Evolutionary conservation across 1,284 basidiomycete species (phyloP).

Genomic region (Leucoagaricus sp.): DNA sequence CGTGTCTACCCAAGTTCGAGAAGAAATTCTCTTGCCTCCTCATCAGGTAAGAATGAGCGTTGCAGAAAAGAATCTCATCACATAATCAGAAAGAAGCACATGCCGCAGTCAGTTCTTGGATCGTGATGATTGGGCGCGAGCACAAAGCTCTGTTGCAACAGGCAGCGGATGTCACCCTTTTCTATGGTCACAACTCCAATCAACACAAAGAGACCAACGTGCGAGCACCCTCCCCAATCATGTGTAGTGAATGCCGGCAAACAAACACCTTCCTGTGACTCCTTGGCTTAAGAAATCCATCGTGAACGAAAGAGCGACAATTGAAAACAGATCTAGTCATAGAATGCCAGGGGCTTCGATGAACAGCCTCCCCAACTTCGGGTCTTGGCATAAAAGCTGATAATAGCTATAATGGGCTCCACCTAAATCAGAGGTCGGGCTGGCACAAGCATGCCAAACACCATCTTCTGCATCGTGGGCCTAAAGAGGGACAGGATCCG

Average conservation of each 20-base stretch:
- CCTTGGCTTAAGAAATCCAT: background rate
- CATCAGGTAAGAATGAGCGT: background rate
- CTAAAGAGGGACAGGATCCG: constrained; percentile 25
- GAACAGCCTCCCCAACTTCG: constrained; percentile 13
- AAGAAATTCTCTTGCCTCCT: background rate
- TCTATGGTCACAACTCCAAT: constrained; percentile 36
- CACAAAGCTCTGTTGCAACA: constrained; percentile 40
- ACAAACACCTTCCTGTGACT: constrained; percentile 1
- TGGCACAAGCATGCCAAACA: constrained; percentile 26
- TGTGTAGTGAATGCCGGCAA: background rate
- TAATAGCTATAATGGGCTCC: constrained; percentile 12
- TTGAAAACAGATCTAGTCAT: constrained; percentile 23
- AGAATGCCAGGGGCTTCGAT: constrained; percentile 19
- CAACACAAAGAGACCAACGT: constrained; percentile 30
- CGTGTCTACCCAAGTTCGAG: background rate
- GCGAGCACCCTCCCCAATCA: constrained; percentile 6
- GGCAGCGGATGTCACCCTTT: constrained; percentile 24
- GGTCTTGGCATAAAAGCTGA: constrained; percentile 35
- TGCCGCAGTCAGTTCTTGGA: constrained; percentile 18
- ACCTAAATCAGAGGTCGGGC: constrained; percentile 19
- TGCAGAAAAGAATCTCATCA: constrained; percentile 15
- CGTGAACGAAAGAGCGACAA: constrained; percentile 14
- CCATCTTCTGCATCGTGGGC: constrained; percentile 25
- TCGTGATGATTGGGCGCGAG: constrained; percentile 29
- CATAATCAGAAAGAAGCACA: constrained; percentile 9